A percentile compares a stretch with the other conserved stretches of the same genome.
phyloP scores from a whole-genome alignment of 1,284 basidiomycete species.

The Erythrobasidium hasegawianum region DNA sequence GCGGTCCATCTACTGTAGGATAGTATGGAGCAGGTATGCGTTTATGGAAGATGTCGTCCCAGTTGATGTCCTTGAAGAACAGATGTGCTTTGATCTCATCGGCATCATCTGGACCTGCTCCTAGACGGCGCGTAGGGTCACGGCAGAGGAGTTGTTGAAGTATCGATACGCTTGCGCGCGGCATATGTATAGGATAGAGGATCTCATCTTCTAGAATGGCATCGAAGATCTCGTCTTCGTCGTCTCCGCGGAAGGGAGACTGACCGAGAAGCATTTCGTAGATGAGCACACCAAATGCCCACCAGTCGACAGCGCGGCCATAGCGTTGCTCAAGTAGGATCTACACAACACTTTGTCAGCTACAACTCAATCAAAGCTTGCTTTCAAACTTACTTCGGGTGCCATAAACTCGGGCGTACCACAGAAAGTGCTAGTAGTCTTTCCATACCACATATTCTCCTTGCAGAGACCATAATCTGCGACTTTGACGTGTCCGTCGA shows the following conservation, averaged over 20 bases:
- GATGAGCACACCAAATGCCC: conserved; percentile 97
- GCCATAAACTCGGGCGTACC: conserved; percentile 99
- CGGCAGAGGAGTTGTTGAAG: conserved; percentile 91
- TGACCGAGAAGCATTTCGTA: conserved; percentile 99
- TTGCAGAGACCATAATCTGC: conserved; percentile 99
- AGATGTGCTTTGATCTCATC: conserved; percentile 96
- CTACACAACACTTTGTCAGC: too few relatives aligned
- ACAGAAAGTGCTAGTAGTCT: conserved; percentile 98
- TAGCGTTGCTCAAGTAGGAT: conserved; percentile 98
- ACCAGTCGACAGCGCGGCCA: conserved; percentile 98
- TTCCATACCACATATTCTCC: conserved; percentile 96
- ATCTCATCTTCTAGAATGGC: conserved; percentile 98
- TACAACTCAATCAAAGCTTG: too few relatives aligned
- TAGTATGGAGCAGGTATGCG: conserved; percentile 96
- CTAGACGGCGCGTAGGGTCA: conserved; percentile 88
- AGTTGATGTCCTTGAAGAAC: conserved; percentile 97
- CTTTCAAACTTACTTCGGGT: conserved; percentile 67
- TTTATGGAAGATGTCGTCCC: conserved; percentile 92
- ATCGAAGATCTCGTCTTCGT: conserved; percentile 99
- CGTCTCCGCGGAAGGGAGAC: conserved; percentile 97
- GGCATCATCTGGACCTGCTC: conserved; percentile 87
- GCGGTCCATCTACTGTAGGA: conserved; percentile 66
- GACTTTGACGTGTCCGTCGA: conserved; percentile 98
- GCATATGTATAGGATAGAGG: conserved; percentile 99
- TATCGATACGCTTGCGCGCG: conserved; percentile 91